Evolutionary conservation across 768 basidiomycete species (phyloP).

Genomic region (Filobasidium wieringae): DNA sequence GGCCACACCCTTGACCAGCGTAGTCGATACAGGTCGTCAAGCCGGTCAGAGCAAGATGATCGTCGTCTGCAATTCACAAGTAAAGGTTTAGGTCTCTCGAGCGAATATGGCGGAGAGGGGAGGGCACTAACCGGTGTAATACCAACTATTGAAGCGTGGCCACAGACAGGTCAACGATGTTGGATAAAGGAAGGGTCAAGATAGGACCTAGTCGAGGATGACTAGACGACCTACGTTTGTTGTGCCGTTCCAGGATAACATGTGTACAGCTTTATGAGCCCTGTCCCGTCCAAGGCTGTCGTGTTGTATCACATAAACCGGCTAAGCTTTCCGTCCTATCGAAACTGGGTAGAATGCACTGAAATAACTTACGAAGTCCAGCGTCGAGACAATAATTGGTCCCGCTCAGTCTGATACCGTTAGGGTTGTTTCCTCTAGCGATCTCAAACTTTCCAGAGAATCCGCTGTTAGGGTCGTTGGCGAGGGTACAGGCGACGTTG

Average conservation of each 20-base stretch:
- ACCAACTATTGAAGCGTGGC: too few relatives aligned
- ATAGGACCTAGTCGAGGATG: not conserved
- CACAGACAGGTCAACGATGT: too few relatives aligned
- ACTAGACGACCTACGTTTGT: not conserved
- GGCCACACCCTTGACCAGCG: not conserved
- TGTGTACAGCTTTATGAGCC: not conserved
- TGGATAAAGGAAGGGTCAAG: too few relatives aligned
- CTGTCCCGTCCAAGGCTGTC: not conserved
- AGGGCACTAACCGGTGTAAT: not conserved
- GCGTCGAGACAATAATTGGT: not conserved
- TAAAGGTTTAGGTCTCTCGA: not conserved
- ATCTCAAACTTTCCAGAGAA: not conserved
- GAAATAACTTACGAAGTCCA: not conserved
- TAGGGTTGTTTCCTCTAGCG: not conserved
- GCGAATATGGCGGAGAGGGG: not conserved
- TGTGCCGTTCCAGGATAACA: not conserved
- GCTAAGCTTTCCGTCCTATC: too few relatives aligned
- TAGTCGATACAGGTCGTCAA: not conserved
- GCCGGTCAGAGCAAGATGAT: not conserved
- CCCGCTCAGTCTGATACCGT: not conserved
- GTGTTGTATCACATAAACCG: not conserved
- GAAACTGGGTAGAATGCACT: too few relatives aligned
- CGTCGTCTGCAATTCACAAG: not conserved
- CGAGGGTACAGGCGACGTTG: not conserved
- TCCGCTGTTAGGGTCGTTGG: not conserved